phyloP scores from a whole-genome alignment of 2,329 filamentous ascomycete species.

The Cercospora citrullina region DNA sequence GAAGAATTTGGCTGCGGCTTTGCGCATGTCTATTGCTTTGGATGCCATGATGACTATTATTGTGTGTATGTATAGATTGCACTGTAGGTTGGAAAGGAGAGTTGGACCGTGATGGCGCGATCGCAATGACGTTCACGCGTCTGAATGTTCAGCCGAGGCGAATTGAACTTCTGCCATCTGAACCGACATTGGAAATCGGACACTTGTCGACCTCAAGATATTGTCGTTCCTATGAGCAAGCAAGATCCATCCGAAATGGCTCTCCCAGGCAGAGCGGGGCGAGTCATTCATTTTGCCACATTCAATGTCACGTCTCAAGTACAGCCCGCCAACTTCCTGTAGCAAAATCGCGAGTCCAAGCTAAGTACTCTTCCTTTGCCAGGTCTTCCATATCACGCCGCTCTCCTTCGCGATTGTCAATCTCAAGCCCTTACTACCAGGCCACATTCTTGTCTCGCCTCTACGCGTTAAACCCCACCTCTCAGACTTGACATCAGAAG shows the following conservation, averaged over 20 bases:
- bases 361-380: conserved; percentile 21
- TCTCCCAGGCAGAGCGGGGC: conserved; percentile 30
- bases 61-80: neutral
- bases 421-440: conserved; percentile 88
- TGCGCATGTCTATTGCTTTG: conserved; percentile 55
- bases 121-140: conserved; percentile 8
- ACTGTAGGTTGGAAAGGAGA: neutral
- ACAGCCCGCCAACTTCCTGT: conserved; percentile 14
- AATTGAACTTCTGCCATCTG: neutral
- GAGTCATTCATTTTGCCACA: conserved; percentile 45
- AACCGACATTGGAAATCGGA: neutral
- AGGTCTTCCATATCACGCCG: conserved; percentile 85
- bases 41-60: conserved; percentile 3
- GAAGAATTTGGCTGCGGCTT: conserved; percentile 77
- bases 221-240: neutral
- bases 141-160: conserved; percentile 5
- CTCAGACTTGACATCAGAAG: conserved; percentile 67
- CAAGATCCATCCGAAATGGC: conserved; percentile 9
- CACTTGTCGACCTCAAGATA: neutral
- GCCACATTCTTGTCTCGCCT: conserved; percentile 89
- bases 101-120: conserved; percentile 1
- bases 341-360: conserved; percentile 10
- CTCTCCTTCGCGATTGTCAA: conserved; percentile 89
- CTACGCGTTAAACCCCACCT: conserved; percentile 65
- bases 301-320: conserved; percentile 50